Evolutionary conservation across 169 alveolate genomes (phyloP).

Genomic region (Amoebophrya sp.): DNA sequence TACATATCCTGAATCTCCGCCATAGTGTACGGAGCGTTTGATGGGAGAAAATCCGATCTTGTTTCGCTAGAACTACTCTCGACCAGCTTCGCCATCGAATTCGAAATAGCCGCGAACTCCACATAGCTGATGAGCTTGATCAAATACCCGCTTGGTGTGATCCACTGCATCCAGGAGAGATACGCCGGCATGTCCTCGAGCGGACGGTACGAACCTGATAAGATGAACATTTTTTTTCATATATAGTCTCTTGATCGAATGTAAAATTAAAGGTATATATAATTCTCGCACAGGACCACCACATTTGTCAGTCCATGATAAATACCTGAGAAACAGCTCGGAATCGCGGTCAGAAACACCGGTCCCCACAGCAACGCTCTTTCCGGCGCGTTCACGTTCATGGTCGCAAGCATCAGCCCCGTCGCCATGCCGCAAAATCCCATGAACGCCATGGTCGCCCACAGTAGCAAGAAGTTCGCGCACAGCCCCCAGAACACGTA

Average conservation of each 20-base stretch:
- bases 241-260: too few relatives aligned
- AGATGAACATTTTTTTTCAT: too few relatives aligned
- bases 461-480: neutral
- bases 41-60: too few relatives aligned
- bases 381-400: conserved; percentile 1
- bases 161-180: neutral
- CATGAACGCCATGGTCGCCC: neutral
- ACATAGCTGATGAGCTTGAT: neutral
- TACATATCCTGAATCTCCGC: neutral
- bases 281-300: too few relatives aligned
- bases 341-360: neutral
- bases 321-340: neutral
- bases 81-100: neutral
- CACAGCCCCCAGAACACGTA: neutral
- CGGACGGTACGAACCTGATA: neutral
- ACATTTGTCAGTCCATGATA: too few relatives aligned
- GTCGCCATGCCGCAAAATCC: conserved; percentile 15
- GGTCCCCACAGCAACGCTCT: neutral
- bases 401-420: neutral
- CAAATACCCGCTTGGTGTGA: neutral
- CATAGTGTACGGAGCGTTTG: neutral
- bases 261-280: too few relatives aligned
- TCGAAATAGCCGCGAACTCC: neutral
- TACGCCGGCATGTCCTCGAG: neutral
- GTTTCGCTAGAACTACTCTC: too few relatives aligned